Conservation (phyloP, 768 basidiomycete genomes). For the Boletus speciosus region DNA sequence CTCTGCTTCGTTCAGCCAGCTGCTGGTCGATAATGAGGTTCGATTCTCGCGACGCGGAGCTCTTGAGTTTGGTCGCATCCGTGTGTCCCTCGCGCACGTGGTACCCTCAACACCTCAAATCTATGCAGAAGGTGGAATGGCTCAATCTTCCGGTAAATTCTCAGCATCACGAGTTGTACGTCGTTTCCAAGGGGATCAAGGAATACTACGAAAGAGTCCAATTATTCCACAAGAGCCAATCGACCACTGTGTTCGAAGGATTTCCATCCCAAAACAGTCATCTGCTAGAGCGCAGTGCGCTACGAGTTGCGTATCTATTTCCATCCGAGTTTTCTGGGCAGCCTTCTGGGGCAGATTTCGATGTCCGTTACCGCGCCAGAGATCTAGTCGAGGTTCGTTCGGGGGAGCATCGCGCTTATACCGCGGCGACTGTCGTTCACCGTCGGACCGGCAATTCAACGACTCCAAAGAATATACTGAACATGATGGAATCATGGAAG, state of each 20-base stretch:
- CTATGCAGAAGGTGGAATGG: constrained; percentile 42
- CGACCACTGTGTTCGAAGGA: not conserved
- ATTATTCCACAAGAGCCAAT: constrained; percentile 4
- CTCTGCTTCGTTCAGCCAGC: constrained; percentile 35
- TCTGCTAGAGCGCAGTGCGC: constrained; percentile 18
- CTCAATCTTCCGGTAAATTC: constrained; percentile 14
- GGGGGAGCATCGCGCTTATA: constrained; percentile 18
- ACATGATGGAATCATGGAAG: constrained; percentile 10
- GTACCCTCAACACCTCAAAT: constrained; percentile 35
- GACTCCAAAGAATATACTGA: not conserved
- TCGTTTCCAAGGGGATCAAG: constrained; percentile 28
- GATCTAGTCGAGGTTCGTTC: not conserved
- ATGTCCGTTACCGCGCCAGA: constrained; percentile 12
- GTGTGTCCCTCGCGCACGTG: constrained; percentile 36
- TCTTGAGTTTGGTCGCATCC: constrained; percentile 33
- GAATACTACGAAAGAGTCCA: constrained; percentile 19
- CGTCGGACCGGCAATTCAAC: not conserved
- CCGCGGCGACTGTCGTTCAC: constrained; percentile 8
- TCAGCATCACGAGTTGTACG: constrained; percentile 32
- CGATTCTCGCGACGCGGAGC: constrained; percentile 22
- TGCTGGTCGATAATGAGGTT: constrained; percentile 41
- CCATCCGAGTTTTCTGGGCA: constrained; percentile 8
- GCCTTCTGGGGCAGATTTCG: not conserved
- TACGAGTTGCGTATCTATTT: constrained; percentile 13
- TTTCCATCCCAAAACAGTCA: constrained; percentile 7